Evolutionary conservation across 176 grass and related monocot species (phyloP).

Genomic region (Aegilops umbellulata): DNA sequence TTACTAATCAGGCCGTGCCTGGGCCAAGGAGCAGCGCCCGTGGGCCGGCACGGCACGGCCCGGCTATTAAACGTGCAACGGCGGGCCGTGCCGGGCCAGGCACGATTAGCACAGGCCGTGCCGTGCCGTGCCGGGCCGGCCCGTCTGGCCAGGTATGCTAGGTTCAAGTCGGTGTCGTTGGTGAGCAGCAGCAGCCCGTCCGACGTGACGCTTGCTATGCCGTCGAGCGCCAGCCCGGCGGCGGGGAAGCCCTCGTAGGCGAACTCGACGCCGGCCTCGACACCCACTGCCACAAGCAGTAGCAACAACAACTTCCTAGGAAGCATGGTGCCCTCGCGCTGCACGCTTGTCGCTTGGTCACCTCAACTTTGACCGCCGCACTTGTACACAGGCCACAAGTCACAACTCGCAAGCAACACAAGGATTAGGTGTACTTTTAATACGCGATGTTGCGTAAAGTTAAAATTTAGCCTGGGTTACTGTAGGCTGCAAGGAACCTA

Average conservation of each 20-base stretch:
- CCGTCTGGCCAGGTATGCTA: no score
- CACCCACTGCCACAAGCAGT: neutral
- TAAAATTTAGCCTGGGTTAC: neutral
- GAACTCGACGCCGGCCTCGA: conserved; percentile 17
- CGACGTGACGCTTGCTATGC: conserved; percentile 32
- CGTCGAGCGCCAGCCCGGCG: conserved; percentile 25
- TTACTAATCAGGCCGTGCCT: no score
- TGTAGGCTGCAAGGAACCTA: neutral
- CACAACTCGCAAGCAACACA: neutral
- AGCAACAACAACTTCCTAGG: neutral
- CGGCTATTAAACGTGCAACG: no score
- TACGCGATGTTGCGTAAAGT: neutral
- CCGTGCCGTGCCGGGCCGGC: no score
- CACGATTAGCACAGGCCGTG: no score
- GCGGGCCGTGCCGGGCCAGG: no score
- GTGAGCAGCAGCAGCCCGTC: conserved; percentile 40
- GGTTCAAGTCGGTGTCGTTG: conserved; percentile 47
- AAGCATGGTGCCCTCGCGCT: conserved; percentile 1
- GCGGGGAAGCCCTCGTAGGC: conserved; percentile 32
- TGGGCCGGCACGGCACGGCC: no score
- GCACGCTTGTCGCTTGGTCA: neutral
- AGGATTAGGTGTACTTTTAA: neutral
- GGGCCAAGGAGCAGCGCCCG: no score
- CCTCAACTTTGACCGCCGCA: neutral
- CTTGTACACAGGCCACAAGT: neutral